Evolutionary conservation across 108 stramenopile species (phyloP).

Genomic region (Hondaea fermentalgiana): DNA sequence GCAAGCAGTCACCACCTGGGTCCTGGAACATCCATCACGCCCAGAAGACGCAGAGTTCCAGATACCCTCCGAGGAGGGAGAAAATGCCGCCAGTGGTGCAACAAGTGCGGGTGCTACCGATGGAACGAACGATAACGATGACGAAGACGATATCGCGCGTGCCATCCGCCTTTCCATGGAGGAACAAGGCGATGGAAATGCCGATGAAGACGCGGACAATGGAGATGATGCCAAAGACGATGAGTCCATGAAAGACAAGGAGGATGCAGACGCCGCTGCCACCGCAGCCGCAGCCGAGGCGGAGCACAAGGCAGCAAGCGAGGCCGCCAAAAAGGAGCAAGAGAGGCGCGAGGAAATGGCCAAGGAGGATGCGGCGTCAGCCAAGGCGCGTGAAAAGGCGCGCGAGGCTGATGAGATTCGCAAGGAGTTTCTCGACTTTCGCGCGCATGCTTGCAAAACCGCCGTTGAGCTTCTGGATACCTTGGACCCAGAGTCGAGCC

Average conservation of each 20-base stretch:
- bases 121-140: not conserved
- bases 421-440: not conserved
- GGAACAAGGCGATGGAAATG: not conserved
- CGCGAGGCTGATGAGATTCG: not conserved
- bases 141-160: not conserved
- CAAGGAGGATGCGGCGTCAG: not conserved
- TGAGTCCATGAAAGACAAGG: not conserved
- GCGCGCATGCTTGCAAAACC: not conserved
- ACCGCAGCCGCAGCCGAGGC: not conserved
- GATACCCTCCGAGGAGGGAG: not conserved
- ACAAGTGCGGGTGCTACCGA: not conserved
- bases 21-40: not conserved
- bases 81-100: too few species aligned
- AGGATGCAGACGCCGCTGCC: not conserved
- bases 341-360: not conserved
- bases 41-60: not conserved
- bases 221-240: not conserved
- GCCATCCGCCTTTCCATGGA: constrained; percentile 1
- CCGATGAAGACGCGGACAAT: not conserved
- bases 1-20: not conserved
- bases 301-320: not conserved
- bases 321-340: not conserved
- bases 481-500: not conserved
- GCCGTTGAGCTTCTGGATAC: not conserved
- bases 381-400: not conserved